Base-by-base conservation (phyloP, 2,329 filamentous ascomycete genomes). In the Aspergillus phoenicis region DNA sequence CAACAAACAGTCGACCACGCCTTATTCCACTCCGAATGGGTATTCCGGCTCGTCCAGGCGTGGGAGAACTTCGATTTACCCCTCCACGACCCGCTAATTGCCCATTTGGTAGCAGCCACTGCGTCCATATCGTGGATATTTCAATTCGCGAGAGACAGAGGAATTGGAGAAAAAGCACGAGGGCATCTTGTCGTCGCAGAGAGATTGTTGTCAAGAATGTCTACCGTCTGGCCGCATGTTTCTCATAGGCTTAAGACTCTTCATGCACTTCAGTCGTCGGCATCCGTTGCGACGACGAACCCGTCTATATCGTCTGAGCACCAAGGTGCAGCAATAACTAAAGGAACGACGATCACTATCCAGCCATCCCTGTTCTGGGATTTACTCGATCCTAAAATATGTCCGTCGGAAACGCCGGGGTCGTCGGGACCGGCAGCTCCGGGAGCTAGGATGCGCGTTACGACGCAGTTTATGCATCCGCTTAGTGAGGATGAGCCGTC, bases 101-200 rank as follows among this genome's bases (percentile, higher is more conserved):
- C 45, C 1, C 48, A 55, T 10, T n/a, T 52, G 4, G 41, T 62
- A 8, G 60, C 52, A 1, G 52, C 55, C 1, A 41, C 57, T 8
- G 60, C 60, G 4, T 60, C 60, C 1, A 53, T 60, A 15, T 53
- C 54, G 13, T 62, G 60, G 60, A 48, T 62, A 4, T 62, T 62
- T 24, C 52, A 55, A 5, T 57, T 62, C 49, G 60, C 60, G 5
- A 53, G 38, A 17, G 60, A 62, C 8, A 26, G 52, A 17, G 22
- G 17, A 8, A 39, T 55, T 4, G 45, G 53, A 7, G 24, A 52
- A 6, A 57, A 11, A 20, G 52, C 53, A n/a, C 38, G 33, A 26
- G 26, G 26, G 2, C 53, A 60, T 17, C 56, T 60, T 17, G 8
- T n/a, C 6, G 7, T 39, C 17, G 52, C 41, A 10, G 53, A 57